These are phyloP conservation scores for Pulveroboletus sp. DNA, from an alignment of 768 basidiomycete genomes.

Conservation along the genomic window DNA sequence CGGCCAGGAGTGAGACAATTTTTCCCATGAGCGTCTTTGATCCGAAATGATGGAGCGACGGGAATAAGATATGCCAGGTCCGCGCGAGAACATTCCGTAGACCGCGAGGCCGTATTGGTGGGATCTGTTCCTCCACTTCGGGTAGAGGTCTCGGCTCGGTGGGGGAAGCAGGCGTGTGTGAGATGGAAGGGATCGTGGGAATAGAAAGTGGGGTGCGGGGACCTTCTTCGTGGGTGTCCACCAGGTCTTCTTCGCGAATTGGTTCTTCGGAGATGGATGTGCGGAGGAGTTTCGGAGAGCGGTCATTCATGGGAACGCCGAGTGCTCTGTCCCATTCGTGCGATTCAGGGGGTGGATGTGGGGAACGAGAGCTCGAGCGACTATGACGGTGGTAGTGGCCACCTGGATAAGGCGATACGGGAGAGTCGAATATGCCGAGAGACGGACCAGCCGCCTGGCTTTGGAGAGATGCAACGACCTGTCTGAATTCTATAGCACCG, in stretches of 20 bases:
- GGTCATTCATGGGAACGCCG: conserved; percentile 51
- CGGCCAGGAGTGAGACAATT: conserved; percentile 75
- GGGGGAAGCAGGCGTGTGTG: conserved; percentile 50
- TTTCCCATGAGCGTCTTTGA: conserved; percentile 69
- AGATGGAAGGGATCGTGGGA: conserved; percentile 51
- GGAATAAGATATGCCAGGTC: conserved; percentile 71
- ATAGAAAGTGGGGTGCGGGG: conserved; percentile 20
- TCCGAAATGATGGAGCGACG: conserved; percentile 73
- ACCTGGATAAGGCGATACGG: conserved; percentile 67
- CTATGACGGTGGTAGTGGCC: conserved; percentile 62
- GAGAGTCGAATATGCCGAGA: conserved; percentile 63
- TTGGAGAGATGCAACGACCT: conserved; percentile 80
- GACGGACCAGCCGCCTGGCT: conserved; percentile 60
- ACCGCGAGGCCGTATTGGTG: conserved; percentile 41
- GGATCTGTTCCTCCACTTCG: conserved; percentile 44
- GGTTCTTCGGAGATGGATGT: conserved; percentile 25
- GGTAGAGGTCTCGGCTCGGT: conserved; percentile 38
- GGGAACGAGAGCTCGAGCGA: conserved; percentile 31
- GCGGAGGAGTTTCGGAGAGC: conserved; percentile 37
- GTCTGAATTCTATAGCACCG: conserved; percentile 93
- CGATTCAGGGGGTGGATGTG: conserved; percentile 26
- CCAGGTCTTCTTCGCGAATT: conserved; percentile 5
- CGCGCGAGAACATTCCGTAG: conserved; percentile 34
- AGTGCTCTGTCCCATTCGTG: conserved; percentile 53
- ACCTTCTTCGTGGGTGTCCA: conserved; percentile 12